Base-by-base conservation (phyloP, 768 basidiomycete species). In the Lentinula edodes region DNA sequence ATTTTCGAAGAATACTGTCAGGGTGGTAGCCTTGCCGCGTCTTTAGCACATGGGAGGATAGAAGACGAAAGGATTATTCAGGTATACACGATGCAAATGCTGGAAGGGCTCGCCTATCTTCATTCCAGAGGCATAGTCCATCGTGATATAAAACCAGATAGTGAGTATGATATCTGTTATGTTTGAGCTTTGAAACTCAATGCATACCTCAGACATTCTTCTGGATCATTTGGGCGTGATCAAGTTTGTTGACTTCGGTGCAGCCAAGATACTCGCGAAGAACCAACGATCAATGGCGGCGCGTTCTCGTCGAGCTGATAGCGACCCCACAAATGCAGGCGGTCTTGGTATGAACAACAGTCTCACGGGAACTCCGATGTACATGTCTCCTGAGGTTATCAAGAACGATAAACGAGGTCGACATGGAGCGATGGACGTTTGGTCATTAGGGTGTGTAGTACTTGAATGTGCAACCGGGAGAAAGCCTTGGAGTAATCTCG, bases 1-100 rank as follows among this genome's bases (percentile, higher is more conserved):
- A 98, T 98, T 64, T 98, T 98, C 72, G 95, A 98, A 73, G 96
- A 98, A 74, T 99, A 90, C 72, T 99, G 97, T 71, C 91, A 95
- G 68, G 95, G 95, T 42, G 97, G 97, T 7, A 96, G 94, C 73
- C 74, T 99, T 62, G 93, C 90, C 1, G 82, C 90, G 23, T 74
- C 97, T 48, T 76, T 98, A 62, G 95, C 96, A 69, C 91, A 93
- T 70, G 97, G 97, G 2, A 80, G 94, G 57, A 94, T 99, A 64
- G 97, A 98, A 70, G 95, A 98, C 70, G 97, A 99, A 73, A 88
- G 91, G 62, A 91, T 98, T 67, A 88, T 95, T 57, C 93, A 95
- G 71, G 83, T 96, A 5, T 98, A 98, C 74, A 93, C 95, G 1
- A 87, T 96, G 80, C 97, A 99, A 69, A 95, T 99, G 89, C 76